Conservation (phyloP, 2,329 filamentous ascomycete species). For the Diaporthe australafricana region DNA sequence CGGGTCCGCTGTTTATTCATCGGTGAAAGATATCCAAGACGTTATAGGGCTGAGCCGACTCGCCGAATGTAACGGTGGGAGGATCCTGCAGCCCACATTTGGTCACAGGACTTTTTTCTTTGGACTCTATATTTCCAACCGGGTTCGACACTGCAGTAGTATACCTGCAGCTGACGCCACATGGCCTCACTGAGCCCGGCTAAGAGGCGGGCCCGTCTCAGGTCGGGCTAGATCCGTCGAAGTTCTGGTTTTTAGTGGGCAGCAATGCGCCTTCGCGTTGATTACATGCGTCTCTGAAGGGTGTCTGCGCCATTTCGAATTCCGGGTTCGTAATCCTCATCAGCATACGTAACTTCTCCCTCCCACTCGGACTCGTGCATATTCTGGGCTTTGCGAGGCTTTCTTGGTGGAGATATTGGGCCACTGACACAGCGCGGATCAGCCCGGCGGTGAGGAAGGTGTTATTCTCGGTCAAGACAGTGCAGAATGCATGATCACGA, state of each 20-base stretch:
- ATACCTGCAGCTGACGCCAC: conserved; percentile 28
- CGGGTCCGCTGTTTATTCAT: conserved; percentile 22
- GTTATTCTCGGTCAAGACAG: neutral
- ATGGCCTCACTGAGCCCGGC: neutral
- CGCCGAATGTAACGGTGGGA: conserved; percentile 21
- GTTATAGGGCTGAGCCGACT: conserved; percentile 26
- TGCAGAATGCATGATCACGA: conserved; percentile 18
- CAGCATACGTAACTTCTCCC: conserved; percentile 11
- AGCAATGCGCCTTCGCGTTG: conserved; percentile 1
- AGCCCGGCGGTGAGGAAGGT: conserved; percentile 2
- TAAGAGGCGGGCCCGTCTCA: neutral
- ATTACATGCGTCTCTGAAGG: conserved; percentile 21
- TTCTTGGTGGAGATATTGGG: neutral
- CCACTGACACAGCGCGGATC: neutral
- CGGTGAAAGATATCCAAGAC: conserved; percentile 11
- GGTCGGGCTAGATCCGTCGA: neutral
- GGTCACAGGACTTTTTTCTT: conserved; percentile 21
- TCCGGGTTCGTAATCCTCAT: neutral
- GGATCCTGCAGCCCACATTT: neutral
- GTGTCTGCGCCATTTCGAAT: neutral
- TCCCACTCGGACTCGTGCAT: conserved; percentile 15
- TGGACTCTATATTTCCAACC: neutral
- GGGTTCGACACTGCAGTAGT: conserved; percentile 18
- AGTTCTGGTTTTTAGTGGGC: neutral
- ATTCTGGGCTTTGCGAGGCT: neutral